A percentile compares a stretch with the other conserved stretches of the same genome.
Conservation (phyloP, 2,329 filamentous ascomycete genomes). For the Aspergillus carbonarius region DNA sequence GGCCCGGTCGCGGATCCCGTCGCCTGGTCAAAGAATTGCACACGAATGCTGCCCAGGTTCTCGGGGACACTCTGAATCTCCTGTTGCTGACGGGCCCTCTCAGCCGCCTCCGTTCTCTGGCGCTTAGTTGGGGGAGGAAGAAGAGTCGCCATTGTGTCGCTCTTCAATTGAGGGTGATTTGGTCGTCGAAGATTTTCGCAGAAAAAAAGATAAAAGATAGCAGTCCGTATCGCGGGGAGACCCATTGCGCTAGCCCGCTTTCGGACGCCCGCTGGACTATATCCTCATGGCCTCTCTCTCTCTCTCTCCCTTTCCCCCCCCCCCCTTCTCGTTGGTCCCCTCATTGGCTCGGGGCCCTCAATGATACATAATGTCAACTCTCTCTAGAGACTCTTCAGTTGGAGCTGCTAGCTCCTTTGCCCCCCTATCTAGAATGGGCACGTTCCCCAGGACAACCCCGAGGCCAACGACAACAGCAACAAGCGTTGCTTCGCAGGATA, state of each 20-base stretch:
- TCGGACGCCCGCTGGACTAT: conserved; percentile 11
- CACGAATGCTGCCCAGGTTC: conserved; percentile 72
- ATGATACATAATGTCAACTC: neutral
- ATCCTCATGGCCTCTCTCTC: conserved; percentile 1
- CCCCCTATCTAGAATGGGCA: conserved; percentile 36
- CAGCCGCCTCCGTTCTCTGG: conserved; percentile 72
- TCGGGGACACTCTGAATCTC: conserved; percentile 67
- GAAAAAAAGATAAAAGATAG: conserved; percentile 18
- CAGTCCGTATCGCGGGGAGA: conserved; percentile 18
- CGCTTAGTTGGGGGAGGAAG: conserved; percentile 84
- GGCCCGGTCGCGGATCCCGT: conserved; percentile 66
- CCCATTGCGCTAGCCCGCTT: conserved; percentile 21
- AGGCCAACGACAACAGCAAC: conserved; percentile 56
- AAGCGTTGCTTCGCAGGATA: conserved; percentile 61
- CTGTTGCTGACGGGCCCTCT: conserved; percentile 71
- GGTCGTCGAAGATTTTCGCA: conserved; percentile 8
- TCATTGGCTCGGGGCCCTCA: neutral
- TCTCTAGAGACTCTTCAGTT: conserved; percentile 13
- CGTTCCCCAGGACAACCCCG: conserved; percentile 51
- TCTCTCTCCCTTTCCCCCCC: neutral
- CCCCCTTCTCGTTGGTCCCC: too few relatives aligned
- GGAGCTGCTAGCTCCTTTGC: conserved; percentile 18
- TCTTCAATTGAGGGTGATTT: conserved; percentile 4
- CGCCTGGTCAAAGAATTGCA: conserved; percentile 84
- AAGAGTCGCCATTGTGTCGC: conserved; percentile 70